phyloP scores from a whole-genome alignment of 2,329 filamentous ascomycete genomes.

The Diplodia seriata region DNA sequence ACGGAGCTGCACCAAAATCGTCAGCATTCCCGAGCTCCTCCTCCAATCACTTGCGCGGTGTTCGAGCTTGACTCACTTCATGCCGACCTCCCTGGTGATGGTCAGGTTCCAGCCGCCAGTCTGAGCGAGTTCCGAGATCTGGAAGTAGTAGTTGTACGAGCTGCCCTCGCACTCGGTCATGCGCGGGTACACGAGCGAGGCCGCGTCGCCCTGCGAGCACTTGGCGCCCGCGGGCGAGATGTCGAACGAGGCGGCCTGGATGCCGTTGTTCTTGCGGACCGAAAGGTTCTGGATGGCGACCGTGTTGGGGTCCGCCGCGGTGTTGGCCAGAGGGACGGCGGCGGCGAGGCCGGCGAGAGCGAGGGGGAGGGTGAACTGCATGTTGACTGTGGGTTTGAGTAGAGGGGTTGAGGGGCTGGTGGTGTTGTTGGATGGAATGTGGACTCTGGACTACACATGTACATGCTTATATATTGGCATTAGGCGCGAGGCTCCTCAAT shows the following conservation, averaged over 20 bases:
- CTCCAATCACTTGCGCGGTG: neutral
- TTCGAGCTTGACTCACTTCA: slow-evolving; percentile 2
- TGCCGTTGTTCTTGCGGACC: slow-evolving; percentile 25
- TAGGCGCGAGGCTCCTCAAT: neutral
- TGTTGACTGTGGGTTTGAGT: neutral
- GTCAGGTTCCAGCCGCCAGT: slow-evolving; percentile 12
- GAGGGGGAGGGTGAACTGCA: slow-evolving; percentile 16
- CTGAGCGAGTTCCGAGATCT: slow-evolving; percentile 3
- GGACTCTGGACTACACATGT: neutral
- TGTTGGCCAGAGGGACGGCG: neutral
- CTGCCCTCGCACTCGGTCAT: slow-evolving; percentile 10
- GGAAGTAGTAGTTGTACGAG: slow-evolving; percentile 25
- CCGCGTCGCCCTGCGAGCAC: slow-evolving; percentile 14
- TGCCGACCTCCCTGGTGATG: slow-evolving; percentile 20
- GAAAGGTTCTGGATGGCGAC: slow-evolving; percentile 14
- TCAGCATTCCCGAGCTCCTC: neutral
- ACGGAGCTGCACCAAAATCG: neutral
- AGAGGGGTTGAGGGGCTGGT: neutral
- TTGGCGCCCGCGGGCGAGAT: slow-evolving; percentile 2
- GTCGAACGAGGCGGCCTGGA: slow-evolving; percentile 16
- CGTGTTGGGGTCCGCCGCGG: slow-evolving; percentile 5
- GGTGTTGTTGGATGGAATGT: neutral
- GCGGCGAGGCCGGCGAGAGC: slow-evolving; percentile 6
- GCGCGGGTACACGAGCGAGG: slow-evolving; percentile 11
- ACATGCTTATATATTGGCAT: slow-evolving; percentile 6